These are phyloP conservation scores for Hyparrhenia diplandra DNA, from an alignment of 176 grass and related monocot genomes.

Conservation along the genomic window DNA sequence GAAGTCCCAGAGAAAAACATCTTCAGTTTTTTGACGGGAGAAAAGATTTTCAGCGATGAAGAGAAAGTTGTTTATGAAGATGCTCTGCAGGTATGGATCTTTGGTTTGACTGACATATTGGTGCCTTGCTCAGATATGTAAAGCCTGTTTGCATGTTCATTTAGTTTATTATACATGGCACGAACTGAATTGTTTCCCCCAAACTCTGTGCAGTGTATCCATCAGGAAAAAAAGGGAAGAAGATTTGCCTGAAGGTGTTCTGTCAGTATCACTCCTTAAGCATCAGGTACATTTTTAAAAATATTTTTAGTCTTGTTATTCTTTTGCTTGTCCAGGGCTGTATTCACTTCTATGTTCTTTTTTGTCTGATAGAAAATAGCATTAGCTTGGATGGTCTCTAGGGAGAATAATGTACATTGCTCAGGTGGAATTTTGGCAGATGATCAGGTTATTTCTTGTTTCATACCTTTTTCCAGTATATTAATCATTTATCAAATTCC, in stretches of 20 bases:
- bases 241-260: conserved; percentile 68
- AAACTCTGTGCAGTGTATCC: conserved; percentile 49
- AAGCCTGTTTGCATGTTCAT: neutral
- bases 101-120: conserved; percentile 4
- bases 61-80: conserved; percentile 79
- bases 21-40: too few relatives aligned
- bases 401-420: conserved; percentile 76
- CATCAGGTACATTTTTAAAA: conserved; percentile 96
- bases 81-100: conserved; percentile 73
- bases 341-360: conserved; percentile 11
- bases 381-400: conserved; percentile 90
- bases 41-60: conserved; percentile 40
- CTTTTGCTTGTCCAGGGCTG: neutral
- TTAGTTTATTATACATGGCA: neutral
- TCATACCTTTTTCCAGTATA: neutral
- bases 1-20: conserved; percentile 32
- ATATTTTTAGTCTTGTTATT: too few relatives aligned
- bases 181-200: neutral
- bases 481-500: neutral
- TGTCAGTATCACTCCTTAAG: conserved; percentile 81
- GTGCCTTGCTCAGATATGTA: neutral
- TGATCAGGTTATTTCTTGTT: conserved; percentile 75
- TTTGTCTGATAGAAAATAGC: conserved; percentile 69
- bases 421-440: conserved; percentile 92
- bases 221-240: conserved; percentile 65